Conservation (phyloP, 163 green algal species). For the Scenedesmus sp. region DNA sequence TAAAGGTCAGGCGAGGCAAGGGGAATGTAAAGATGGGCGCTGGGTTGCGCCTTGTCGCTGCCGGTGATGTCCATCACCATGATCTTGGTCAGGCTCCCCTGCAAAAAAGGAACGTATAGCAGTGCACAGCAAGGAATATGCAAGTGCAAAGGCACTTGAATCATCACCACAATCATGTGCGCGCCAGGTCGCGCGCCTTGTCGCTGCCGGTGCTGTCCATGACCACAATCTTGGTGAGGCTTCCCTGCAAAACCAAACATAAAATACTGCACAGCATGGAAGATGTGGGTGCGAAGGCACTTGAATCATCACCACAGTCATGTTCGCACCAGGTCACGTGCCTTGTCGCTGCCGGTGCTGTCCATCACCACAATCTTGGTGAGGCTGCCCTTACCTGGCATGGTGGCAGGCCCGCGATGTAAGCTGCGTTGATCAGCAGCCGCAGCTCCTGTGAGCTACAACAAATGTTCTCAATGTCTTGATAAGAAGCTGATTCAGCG, state of each 20-base stretch:
- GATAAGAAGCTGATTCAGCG: too few species aligned
- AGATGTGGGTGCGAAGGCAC: not conserved
- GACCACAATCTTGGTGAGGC: conserved; percentile 42
- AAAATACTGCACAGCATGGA: too few species aligned
- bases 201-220: conserved; percentile 52
- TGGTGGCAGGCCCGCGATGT: conserved; percentile 38
- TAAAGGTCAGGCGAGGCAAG: too few species aligned
- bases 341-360: not conserved
- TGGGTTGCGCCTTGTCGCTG: too few species aligned
- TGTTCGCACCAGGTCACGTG: not conserved
- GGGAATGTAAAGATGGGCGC: too few species aligned
- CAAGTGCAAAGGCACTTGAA: not conserved
- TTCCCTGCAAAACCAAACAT: not conserved
- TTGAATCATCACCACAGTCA: not conserved
- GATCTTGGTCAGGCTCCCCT: too few species aligned
- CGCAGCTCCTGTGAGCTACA: conserved; percentile 33
- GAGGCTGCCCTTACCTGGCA: not conserved
- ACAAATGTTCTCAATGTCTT: too few species aligned
- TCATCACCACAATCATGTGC: not conserved
- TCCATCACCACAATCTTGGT: not conserved
- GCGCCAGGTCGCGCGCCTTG: conserved; percentile 31
- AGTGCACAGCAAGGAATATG: too few species aligned
- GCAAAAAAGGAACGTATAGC: too few species aligned
- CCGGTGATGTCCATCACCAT: too few species aligned
- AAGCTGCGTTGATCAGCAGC: conserved; percentile 42